Conservation (phyloP, 2,329 filamentous ascomycete species). For the Aspergillus unguis region DNA sequence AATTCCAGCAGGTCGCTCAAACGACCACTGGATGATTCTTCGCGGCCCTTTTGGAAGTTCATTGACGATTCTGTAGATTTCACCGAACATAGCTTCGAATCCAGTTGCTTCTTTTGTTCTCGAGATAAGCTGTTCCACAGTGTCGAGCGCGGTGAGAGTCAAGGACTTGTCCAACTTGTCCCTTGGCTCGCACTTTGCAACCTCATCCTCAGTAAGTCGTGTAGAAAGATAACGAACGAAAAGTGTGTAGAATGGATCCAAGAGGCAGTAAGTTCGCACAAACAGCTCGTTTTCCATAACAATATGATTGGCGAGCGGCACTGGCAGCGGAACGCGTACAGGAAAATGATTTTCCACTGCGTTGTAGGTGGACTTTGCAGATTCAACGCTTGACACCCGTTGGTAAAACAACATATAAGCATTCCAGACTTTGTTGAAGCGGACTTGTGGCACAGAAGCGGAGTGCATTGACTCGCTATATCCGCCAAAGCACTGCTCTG, state of each 20-base stretch:
- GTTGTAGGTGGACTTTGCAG: slow-evolving; percentile 50
- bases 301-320: slow-evolving; percentile 54
- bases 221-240: slow-evolving; percentile 65
- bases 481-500: slow-evolving; percentile 77
- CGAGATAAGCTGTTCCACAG: slow-evolving; percentile 72
- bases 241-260: slow-evolving; percentile 66
- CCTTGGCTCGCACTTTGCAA: slow-evolving; percentile 49
- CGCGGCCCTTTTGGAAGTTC: slow-evolving; percentile 56
- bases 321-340: slow-evolving; percentile 47
- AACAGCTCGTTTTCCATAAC: slow-evolving; percentile 68
- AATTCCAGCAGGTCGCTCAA: slow-evolving; percentile 54
- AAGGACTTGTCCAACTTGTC: slow-evolving; percentile 45
- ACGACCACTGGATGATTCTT: slow-evolving; percentile 61
- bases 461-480: slow-evolving; percentile 53
- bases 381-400: slow-evolving; percentile 63
- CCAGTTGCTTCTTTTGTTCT: slow-evolving; percentile 67
- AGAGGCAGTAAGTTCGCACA: slow-evolving; percentile 73
- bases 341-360: slow-evolving; percentile 48
- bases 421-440: slow-evolving; percentile 69
- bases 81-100: slow-evolving; percentile 54
- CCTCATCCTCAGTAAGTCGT: slow-evolving; percentile 52
- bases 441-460: slow-evolving; percentile 43
- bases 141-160: slow-evolving; percentile 48
- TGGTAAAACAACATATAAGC: slow-evolving; percentile 99
- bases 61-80: slow-evolving; percentile 51